These are phyloP conservation scores for Furcasterigmium furcatum DNA, from an alignment of 2,329 filamentous ascomycete genomes.

Conservation along the genomic window DNA sequence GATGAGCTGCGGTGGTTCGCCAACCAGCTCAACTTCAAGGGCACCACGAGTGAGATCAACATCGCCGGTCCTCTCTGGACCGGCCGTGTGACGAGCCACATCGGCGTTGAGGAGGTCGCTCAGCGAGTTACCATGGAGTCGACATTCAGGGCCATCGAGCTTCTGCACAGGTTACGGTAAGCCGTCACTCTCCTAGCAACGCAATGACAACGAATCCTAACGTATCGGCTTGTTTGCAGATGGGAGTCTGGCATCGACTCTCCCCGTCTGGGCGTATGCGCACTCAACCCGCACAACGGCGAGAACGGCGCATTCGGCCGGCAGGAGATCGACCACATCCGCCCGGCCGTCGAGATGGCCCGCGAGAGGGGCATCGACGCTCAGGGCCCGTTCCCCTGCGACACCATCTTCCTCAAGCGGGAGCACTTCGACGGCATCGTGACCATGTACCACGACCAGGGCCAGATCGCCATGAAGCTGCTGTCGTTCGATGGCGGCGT, in stretches of 20 bases:
- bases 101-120: constrained; percentile 24
- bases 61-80: constrained; percentile 24
- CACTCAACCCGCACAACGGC: constrained; percentile 28
- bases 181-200: too few species aligned
- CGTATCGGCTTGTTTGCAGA: too few species aligned
- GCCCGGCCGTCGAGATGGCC: constrained; percentile 21
- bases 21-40: constrained; percentile 22
- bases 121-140: constrained; percentile 18
- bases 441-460: constrained; percentile 32
- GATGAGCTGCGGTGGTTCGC: constrained; percentile 30
- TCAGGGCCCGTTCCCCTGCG: constrained; percentile 25
- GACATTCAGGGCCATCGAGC: constrained; percentile 20
- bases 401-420: constrained; percentile 28
- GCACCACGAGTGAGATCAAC: constrained; percentile 27
- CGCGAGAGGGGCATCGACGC: constrained; percentile 21
- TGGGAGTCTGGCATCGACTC: constrained; percentile 24
- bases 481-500: constrained; percentile 28
- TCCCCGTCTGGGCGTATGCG: constrained; percentile 26
- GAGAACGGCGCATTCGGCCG: constrained; percentile 27
- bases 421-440: constrained; percentile 27
- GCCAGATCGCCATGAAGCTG: constrained; percentile 29
- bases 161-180: constrained; percentile 20
- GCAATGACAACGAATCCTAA: too few species aligned
- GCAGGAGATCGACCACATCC: constrained; percentile 27
- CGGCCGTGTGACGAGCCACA: constrained; percentile 25